Percentiles rank a stretch among this genome's conserved stretches.
Evolutionary conservation across 768 basidiomycete genomes (phyloP).

Genomic region (Cystobasidium onofrii): DNA sequence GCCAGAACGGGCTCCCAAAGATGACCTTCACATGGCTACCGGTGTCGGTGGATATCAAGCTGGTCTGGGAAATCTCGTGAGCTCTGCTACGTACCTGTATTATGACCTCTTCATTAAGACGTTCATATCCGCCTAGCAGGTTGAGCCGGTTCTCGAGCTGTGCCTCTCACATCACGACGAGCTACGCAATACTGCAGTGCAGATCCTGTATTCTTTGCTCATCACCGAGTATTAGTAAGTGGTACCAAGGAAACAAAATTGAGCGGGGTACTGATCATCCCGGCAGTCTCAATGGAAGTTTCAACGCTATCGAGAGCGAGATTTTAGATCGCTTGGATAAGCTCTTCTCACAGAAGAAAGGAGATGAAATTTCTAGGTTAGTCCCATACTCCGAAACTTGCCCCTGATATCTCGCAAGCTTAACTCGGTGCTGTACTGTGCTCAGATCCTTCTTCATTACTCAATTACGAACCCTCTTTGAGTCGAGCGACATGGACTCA

Average conservation of each 20-base stretch:
- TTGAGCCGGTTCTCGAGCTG: constrained; percentile 80
- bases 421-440: constrained; percentile 56
- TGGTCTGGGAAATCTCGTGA: constrained; percentile 33
- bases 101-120: too few species aligned
- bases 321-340: constrained; percentile 82
- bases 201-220: constrained; percentile 92
- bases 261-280: constrained; percentile 11
- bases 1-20: constrained; percentile 42
- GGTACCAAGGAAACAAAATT: background rate
- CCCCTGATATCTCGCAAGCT: background rate
- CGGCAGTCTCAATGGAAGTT: constrained; percentile 60
- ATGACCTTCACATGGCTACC: background rate
- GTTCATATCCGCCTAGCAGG: constrained; percentile 54
- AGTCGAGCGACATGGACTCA: constrained; percentile 70
- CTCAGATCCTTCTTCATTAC: constrained; percentile 86
- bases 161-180: constrained; percentile 93
- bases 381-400: constrained; percentile 33
- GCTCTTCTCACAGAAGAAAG: constrained; percentile 79
- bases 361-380: constrained; percentile 37
- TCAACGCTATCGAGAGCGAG: constrained; percentile 83
- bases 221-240: constrained; percentile 49
- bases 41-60: constrained; percentile 67
- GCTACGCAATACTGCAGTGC: constrained; percentile 77
- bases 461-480: constrained; percentile 81
- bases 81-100: too few species aligned